These are phyloP conservation scores for Acacia pycnantha DNA, from an alignment of 331 rosid species.

Conservation along the genomic window DNA sequence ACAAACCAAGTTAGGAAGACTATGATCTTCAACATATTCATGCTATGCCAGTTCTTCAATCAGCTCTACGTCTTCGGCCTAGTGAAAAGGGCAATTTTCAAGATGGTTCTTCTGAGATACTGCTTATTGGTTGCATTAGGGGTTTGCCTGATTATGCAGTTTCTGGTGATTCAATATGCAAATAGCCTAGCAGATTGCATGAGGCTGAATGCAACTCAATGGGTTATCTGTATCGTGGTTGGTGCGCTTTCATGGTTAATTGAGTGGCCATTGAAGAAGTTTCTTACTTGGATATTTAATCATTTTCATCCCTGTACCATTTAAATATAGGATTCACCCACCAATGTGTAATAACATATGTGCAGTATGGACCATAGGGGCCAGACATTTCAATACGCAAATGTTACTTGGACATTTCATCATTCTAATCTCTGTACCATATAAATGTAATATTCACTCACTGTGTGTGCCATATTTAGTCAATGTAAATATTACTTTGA, in stretches of 20 bases:
- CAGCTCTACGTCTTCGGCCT: constrained; percentile 39
- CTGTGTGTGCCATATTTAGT: too few species aligned
- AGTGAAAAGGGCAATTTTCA: constrained; percentile 27
- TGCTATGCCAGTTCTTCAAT: constrained; percentile 60
- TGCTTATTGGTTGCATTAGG: constrained; percentile 43
- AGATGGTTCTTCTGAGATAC: constrained; percentile 27
- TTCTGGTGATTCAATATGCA: constrained; percentile 43
- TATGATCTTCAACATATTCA: constrained; percentile 61
- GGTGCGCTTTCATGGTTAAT: constrained; percentile 42
- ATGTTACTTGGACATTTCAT: background rate
- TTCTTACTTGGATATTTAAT: background rate
- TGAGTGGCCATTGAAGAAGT: constrained; percentile 18
- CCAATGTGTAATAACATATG: background rate
- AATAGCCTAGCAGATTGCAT: constrained; percentile 26
- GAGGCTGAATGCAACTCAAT: constrained; percentile 44
- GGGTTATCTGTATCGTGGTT: constrained; percentile 47
- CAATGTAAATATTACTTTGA: background rate
- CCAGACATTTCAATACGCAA: background rate
- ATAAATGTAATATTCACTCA: too few species aligned
- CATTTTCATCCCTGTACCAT: background rate
- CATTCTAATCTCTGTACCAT: too few species aligned
- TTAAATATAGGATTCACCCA: background rate
- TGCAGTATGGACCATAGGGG: background rate
- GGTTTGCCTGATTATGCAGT: constrained; percentile 42
- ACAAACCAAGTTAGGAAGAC: constrained; percentile 32